A percentile compares a stretch with the other conserved stretches of the same genome.
phyloP scores from a whole-genome alignment of 768 basidiomycete genomes.

The Auriscalpium orientale region DNA sequence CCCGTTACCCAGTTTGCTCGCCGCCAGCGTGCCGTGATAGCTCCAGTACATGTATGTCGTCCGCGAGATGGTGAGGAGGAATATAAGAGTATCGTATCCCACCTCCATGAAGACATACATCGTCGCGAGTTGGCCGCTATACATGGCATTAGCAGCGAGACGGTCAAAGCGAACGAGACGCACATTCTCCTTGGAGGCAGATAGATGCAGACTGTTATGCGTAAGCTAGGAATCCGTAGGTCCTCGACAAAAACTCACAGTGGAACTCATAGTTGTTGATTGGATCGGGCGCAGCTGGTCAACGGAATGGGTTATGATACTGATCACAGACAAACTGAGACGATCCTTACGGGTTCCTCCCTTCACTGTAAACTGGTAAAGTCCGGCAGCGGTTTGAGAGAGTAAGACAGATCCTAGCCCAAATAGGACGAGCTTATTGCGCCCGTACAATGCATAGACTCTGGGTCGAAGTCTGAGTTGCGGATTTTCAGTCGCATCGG shows the following conservation, averaged over 20 bases:
- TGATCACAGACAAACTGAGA: not conserved
- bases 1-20: not conserved
- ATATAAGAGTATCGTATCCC: slow-evolving; percentile 10
- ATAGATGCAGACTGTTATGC: slow-evolving; percentile 10
- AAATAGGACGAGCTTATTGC: slow-evolving; percentile 7
- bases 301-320: not conserved
- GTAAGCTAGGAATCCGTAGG: not conserved
- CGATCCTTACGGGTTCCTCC: slow-evolving; percentile 4
- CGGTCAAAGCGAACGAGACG: not conserved
- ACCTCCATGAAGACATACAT: slow-evolving; percentile 16
- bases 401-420: slow-evolving; percentile 4
- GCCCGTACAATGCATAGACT: slow-evolving; percentile 13
- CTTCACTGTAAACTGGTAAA: slow-evolving; percentile 10
- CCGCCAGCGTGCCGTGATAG: not conserved
- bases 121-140: slow-evolving; percentile 4
- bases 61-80: slow-evolving; percentile 11
- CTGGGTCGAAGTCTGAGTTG: not conserved
- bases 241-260: slow-evolving; percentile 3
- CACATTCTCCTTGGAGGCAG: slow-evolving; percentile 9
- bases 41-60: slow-evolving; percentile 12
- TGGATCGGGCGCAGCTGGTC: slow-evolving; percentile 8
- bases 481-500: not conserved
- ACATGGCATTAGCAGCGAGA: not conserved
- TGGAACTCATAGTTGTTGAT: slow-evolving; percentile 13
- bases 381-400: slow-evolving; percentile 5